A percentile compares a stretch with the other conserved stretches of the same genome.
phyloP scores from a whole-genome alignment of 2,329 filamentous ascomycete genomes.

The Cryphonectria parasitica region DNA sequence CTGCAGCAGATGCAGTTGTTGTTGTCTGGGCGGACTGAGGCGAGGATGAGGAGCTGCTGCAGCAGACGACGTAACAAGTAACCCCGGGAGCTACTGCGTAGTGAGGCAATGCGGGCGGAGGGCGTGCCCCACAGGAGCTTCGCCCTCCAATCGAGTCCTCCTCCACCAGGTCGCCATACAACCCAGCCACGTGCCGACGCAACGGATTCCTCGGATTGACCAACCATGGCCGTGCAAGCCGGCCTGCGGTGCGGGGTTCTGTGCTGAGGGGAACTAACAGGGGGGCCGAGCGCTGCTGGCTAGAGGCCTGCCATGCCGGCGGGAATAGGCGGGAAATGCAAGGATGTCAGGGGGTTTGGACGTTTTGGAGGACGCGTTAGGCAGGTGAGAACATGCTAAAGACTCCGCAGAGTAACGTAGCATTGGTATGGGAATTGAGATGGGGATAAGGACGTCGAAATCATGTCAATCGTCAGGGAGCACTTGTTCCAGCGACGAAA shows the following conservation, averaged over 20 bases:
- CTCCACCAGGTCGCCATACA: neutral
- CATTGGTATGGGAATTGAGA: neutral
- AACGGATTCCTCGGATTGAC: conserved; percentile 5
- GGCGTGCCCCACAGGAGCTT: conserved; percentile 20
- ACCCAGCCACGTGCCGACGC: no score
- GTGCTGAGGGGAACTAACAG: neutral
- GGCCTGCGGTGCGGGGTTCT: conserved; percentile 10
- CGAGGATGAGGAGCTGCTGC: neutral
- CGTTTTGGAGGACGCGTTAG: neutral
- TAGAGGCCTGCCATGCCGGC: neutral
- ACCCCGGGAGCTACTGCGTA: neutral
- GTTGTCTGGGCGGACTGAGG: neutral
- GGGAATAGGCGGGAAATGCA: conserved; percentile 10
- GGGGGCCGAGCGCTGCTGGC: neutral
- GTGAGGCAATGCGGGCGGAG: neutral
- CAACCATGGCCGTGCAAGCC: neutral
- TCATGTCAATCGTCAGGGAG: neutral
- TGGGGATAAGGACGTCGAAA: neutral
- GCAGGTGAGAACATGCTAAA: neutral
- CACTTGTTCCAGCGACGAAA: neutral
- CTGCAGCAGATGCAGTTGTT: neutral
- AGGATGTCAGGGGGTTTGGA: neutral
- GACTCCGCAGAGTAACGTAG: neutral
- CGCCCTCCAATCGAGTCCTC: neutral
- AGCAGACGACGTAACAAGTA: neutral